These are phyloP conservation scores for Aphanomyces invadans DNA, from an alignment of 352 stramenopile genomes.

Conservation along the genomic window DNA sequence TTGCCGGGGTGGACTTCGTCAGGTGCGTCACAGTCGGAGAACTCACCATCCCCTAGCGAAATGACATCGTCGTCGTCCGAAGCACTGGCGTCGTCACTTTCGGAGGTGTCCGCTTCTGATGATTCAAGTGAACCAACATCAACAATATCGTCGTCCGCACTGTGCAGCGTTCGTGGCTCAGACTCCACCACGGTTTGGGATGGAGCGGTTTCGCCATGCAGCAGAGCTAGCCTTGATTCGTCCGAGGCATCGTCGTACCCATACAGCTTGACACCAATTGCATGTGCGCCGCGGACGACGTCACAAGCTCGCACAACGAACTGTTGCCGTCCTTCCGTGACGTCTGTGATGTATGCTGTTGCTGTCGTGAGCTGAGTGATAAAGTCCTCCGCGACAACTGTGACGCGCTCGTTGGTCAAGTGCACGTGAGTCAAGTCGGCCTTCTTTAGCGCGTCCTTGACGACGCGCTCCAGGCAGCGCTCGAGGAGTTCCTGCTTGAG, in stretches of 20 bases:
- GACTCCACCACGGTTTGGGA: not conserved
- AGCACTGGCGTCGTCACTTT: conserved; percentile 6
- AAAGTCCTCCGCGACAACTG: conserved; percentile 10
- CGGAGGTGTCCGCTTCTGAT: not conserved
- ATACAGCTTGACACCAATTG: conserved; percentile 15
- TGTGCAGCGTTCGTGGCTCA: not conserved
- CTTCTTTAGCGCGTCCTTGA: not conserved
- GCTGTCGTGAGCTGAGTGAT: not conserved
- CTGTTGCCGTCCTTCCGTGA: conserved; percentile 1
- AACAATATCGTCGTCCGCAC: conserved; percentile 2
- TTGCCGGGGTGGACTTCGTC: not conserved
- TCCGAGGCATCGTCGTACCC: conserved; percentile 10
- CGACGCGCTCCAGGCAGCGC: not conserved
- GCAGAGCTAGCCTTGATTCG: conserved; percentile 2
- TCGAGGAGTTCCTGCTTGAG: conserved; percentile 20
- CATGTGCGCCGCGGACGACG: not conserved
- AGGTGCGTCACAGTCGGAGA: conserved; percentile 8
- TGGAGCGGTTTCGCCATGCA: not conserved
- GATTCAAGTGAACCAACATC: not conserved
- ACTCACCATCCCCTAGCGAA: conserved; percentile 16
- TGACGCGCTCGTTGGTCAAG: not conserved
- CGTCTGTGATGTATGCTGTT: not conserved
- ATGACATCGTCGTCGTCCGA: not conserved
- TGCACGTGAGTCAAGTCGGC: not conserved
- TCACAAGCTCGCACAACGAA: conserved; percentile 2